Evolutionary conservation across 345 rosid genomes (phyloP).

Genomic region (Euphorbia peplus): DNA sequence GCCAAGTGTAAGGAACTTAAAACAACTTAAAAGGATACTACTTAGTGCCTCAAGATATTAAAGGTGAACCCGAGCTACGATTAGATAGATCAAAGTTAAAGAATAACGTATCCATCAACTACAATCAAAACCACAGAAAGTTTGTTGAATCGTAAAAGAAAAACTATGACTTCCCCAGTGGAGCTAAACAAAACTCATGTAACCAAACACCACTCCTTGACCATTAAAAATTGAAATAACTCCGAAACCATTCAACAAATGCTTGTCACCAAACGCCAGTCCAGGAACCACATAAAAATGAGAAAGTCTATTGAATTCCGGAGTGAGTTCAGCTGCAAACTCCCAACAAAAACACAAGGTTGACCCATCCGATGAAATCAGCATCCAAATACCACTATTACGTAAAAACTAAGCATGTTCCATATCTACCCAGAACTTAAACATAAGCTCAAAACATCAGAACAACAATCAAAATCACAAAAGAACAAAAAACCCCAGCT

Average conservation of each 20-base stretch:
- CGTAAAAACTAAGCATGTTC: not conserved
- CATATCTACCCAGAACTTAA: not conserved
- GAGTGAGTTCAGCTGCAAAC: not conserved
- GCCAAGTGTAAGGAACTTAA: not conserved
- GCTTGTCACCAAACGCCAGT: not conserved
- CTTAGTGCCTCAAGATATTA: not conserved
- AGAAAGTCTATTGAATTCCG: not conserved
- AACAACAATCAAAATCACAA: slow-evolving; percentile 1
- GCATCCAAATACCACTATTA: not conserved
- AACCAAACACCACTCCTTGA: too few species aligned
- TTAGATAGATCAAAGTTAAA: not conserved
- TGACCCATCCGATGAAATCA: not conserved
- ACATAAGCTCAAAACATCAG: not conserved
- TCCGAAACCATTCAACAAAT: slow-evolving; percentile 1
- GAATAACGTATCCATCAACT: not conserved
- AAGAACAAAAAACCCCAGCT: not conserved
- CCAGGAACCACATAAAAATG: not conserved
- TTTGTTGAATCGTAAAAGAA: not conserved
- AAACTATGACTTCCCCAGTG: not conserved
- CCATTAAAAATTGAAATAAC: not conserved
- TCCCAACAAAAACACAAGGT: not conserved
- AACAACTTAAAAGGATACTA: not conserved
- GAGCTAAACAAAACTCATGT: not conserved
- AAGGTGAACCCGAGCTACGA: not conserved
- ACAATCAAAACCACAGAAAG: not conserved